A percentile compares a stretch with the other conserved stretches of the same genome.
phyloP scores from a whole-genome alignment of 2,329 filamentous ascomycete species.

The Neofusicoccum umdonicola region DNA sequence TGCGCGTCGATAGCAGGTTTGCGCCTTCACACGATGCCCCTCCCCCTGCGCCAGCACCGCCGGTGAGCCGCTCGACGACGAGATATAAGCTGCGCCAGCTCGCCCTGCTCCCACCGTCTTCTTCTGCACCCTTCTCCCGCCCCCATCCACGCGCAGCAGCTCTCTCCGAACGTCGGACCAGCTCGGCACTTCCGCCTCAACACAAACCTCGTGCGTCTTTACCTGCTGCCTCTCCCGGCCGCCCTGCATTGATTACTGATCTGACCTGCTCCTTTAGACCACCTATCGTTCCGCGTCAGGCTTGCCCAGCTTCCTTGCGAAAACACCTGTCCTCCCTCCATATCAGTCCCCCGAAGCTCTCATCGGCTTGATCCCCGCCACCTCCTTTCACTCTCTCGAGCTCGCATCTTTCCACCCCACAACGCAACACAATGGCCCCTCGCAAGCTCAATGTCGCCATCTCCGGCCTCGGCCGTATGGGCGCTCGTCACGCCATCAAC shows the following conservation, averaged over 20 bases:
- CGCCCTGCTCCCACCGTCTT: not conserved
- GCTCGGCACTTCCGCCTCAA: not conserved
- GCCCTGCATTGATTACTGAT: not conserved
- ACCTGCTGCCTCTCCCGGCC: not conserved
- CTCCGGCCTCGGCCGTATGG: conserved; percentile 51
- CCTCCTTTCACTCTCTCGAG: not conserved
- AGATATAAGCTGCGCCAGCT: not conserved
- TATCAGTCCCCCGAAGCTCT: not conserved
- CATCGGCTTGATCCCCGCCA: conserved; percentile 1
- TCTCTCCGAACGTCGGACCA: not conserved
- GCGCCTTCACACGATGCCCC: not conserved
- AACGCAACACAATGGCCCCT: conserved; percentile 29
- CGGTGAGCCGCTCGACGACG: not conserved
- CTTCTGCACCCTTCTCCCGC: not conserved
- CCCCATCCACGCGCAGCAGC: not conserved
- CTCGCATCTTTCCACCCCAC: not conserved
- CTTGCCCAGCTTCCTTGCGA: not conserved
- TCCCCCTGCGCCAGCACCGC: not conserved
- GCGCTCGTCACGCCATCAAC: conserved; percentile 48
- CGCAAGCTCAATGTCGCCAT: conserved; percentile 46
- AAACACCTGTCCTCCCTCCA: not conserved
- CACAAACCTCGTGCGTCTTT: not conserved
- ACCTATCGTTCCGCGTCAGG: not conserved
- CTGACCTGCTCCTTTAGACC: not conserved
- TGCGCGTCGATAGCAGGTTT: conserved; percentile 1